These are phyloP conservation scores for Aspergillus luchuensis DNA, from an alignment of 2,329 filamentous ascomycete species.

Conservation along the genomic window DNA sequence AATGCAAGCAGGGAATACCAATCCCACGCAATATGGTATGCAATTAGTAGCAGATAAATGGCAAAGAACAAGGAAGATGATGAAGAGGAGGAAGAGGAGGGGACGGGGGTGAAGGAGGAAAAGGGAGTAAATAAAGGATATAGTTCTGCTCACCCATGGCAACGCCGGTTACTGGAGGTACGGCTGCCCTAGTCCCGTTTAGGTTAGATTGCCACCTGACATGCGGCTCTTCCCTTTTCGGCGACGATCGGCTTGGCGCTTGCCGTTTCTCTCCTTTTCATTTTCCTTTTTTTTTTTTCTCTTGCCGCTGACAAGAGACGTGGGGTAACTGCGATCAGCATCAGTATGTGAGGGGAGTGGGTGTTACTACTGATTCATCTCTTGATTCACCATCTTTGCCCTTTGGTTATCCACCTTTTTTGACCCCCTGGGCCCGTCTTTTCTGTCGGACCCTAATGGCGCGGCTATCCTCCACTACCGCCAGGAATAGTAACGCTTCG, in stretches of 20 bases:
- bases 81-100: slow-evolving; percentile 29
- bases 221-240: slow-evolving; percentile 51
- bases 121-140: slow-evolving; percentile 43
- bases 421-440: not conserved
- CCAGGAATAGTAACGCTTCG: slow-evolving; percentile 15
- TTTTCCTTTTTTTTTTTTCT: not conserved
- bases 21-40: slow-evolving; percentile 34
- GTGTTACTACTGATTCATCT: not conserved
- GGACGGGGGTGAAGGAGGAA: slow-evolving; percentile 21
- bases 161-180: slow-evolving; percentile 42
- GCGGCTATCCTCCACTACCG: slow-evolving; percentile 13
- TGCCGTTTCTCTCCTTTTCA: slow-evolving; percentile 11
- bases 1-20: slow-evolving; percentile 28
- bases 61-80: slow-evolving; percentile 21
- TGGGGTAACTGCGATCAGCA: not conserved
- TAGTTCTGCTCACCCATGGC: slow-evolving; percentile 40
- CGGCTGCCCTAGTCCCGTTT: slow-evolving; percentile 36
- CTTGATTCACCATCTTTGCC: not conserved
- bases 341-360: not conserved
- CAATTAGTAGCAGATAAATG: slow-evolving; percentile 31
- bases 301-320: not conserved
- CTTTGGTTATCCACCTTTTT: not conserved
- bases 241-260: slow-evolving; percentile 37
- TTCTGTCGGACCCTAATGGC: slow-evolving; percentile 4
- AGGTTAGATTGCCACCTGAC: slow-evolving; percentile 49